A percentile compares a stretch with the other conserved stretches of the same genome.
These are phyloP conservation scores for Helenozyma rhizophorensis DNA, from an alignment of 805 yeast genomes.

Conservation along the genomic window DNA sequence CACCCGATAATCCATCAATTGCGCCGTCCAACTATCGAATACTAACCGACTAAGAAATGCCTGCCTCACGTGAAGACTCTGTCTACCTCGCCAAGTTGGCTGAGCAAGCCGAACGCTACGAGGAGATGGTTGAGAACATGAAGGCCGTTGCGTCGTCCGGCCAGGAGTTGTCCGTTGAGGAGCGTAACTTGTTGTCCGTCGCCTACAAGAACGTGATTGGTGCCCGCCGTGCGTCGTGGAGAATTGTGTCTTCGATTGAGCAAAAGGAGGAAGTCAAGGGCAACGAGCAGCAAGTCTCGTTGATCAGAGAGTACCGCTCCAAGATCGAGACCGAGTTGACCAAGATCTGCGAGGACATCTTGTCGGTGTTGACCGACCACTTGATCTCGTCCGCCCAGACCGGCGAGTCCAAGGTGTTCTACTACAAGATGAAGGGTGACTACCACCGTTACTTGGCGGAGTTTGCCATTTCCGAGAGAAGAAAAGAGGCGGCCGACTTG, in stretches of 20 bases:
- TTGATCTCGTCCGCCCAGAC: slow-evolving; percentile 91
- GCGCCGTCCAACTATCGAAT: slow-evolving; percentile 1
- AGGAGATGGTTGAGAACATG: slow-evolving; percentile 99
- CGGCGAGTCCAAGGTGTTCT: slow-evolving; percentile 97
- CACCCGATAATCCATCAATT: slow-evolving; percentile 2
- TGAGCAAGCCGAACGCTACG: slow-evolving; percentile 99
- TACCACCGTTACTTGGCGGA: slow-evolving; percentile 99
- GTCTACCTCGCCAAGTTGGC: slow-evolving; percentile 97
- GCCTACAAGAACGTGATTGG: slow-evolving; percentile 99
- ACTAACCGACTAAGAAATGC: slow-evolving; percentile 39
- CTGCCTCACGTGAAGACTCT: slow-evolving; percentile 93
- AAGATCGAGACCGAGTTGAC: slow-evolving; percentile 91
- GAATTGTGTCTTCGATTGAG: slow-evolving; percentile 96
- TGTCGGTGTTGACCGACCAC: slow-evolving; percentile 81
- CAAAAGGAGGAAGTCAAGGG: slow-evolving; percentile 98
- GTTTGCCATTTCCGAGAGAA: slow-evolving; percentile 86
- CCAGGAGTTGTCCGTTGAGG: slow-evolving; percentile 94
- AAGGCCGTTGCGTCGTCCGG: slow-evolving; percentile 95
- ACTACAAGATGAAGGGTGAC: slow-evolving; percentile 99
- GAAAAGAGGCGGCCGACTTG: slow-evolving; percentile 87
- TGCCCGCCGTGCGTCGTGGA: slow-evolving; percentile 99
- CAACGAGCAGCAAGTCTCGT: slow-evolving; percentile 80
- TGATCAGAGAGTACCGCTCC: slow-evolving; percentile 90
- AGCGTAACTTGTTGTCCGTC: slow-evolving; percentile 93
- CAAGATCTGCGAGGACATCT: slow-evolving; percentile 90